Evolutionary conservation across 2,329 filamentous ascomycete species (phyloP), one percentile per base, ranked within the genome.

Genomic region (Stenocarpella maydis): DNA sequence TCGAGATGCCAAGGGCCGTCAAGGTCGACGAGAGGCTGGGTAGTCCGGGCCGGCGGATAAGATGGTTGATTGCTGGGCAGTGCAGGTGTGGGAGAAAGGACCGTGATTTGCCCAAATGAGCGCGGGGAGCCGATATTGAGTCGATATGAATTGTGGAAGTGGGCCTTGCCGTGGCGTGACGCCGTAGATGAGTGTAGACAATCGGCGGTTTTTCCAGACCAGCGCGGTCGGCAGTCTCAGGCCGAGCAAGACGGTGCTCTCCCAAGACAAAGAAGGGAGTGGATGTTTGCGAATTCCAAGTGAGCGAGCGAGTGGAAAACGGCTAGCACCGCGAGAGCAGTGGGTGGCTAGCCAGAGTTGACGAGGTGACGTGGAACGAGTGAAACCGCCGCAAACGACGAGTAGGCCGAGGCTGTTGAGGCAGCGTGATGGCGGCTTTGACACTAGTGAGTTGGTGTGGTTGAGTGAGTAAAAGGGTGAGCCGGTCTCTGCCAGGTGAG

Each of bases 11-110:
- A 39, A 55, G 24, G n/a, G 66, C 58, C 43, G 55, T 54, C 37
- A 28, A 34, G 53, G 66, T 45, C 53, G 24, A 69, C 49, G 69
- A 69, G 58, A 47, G 63, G 60, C 54, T 61, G n/a, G 67, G n/a
- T 67, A 47, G 53, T 71, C 69, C 69, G 69, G 37, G 39, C 69
- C 69, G 34, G 69, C 69, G 69, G 69, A 69, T 69, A 64, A 63
- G 39, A 39, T 55, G 41, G 43, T 66, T 65, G 54, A 50, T 63
- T 41, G 26, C 47, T 61, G 45, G n/a, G 39, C 54, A 68, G 49
- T 41, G 50, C 45, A 58, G 66, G 43, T 37, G 47, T 54, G 50
- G 45, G 26, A 55, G 68, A 67, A 67, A 50, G 19, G 63, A 67
- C 68, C 54, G 68, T 69, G 64, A 45, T 41, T n/a, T 66, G 68